These are phyloP conservation scores for Populus nigra DNA, from an alignment of 345 rosid genomes.

Conservation along the genomic window DNA sequence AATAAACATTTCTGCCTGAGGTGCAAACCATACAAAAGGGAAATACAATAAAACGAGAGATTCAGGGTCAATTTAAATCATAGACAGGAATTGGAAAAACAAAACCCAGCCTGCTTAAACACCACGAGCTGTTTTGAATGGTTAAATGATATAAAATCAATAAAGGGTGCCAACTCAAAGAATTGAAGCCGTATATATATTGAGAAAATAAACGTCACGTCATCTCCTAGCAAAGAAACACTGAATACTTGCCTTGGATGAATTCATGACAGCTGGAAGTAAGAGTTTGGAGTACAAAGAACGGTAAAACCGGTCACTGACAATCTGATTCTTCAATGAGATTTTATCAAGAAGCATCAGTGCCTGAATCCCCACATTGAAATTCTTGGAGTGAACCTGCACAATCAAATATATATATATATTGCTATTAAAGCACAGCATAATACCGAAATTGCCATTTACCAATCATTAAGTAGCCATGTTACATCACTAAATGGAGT, in stretches of 20 bases:
- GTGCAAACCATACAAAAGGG: neutral
- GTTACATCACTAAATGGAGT: neutral
- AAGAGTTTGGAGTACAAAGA: conserved; percentile 89
- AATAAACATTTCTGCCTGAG: conserved; percentile 91
- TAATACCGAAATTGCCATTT: neutral
- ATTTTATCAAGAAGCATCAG: conserved; percentile 95
- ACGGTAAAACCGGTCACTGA: conserved; percentile 90
- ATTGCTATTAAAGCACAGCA: conserved; percentile 5
- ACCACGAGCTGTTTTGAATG: too few relatives aligned
- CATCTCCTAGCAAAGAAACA: neutral
- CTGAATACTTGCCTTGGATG: conserved; percentile 73
- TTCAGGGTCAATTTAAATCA: neutral
- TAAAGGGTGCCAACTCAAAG: too few relatives aligned
- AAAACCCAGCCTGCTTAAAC: neutral
- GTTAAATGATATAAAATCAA: too few relatives aligned
- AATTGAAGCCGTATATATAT: too few relatives aligned
- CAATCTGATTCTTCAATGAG: conserved; percentile 91
- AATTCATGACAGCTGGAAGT: conserved; percentile 85
- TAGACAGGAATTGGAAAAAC: neutral
- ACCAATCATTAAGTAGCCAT: neutral
- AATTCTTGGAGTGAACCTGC: conserved; percentile 92
- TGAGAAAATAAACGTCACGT: neutral
- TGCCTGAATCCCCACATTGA: conserved; percentile 91
- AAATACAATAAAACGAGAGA: neutral
- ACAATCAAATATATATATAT: conserved; percentile 20